Percentiles rank a stretch among this genome's conserved stretches.
Evolutionary conservation across 768 basidiomycete species (phyloP).

Genomic region (Collybia sp.): DNA sequence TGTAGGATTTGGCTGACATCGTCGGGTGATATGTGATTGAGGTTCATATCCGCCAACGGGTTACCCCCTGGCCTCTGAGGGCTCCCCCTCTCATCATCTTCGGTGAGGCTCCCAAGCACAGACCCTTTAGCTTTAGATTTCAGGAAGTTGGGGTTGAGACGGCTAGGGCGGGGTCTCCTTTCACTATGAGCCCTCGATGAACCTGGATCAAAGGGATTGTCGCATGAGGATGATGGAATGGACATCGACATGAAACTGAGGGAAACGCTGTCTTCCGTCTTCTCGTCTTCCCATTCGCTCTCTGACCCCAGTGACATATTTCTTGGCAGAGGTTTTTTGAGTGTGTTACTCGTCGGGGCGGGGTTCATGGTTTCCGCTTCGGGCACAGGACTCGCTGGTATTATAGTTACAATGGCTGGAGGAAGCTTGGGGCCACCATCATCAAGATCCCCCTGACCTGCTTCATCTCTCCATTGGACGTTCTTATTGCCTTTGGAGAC

Average conservation of each 20-base stretch:
- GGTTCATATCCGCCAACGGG: slow-evolving; percentile 64
- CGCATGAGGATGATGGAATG: slow-evolving; percentile 29
- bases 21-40: slow-evolving; percentile 42
- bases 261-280: slow-evolving; percentile 72
- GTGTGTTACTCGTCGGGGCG: slow-evolving; percentile 21
- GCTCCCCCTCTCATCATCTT: slow-evolving; percentile 58
- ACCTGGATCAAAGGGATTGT: slow-evolving; percentile 16
- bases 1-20: slow-evolving; percentile 23
- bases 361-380: slow-evolving; percentile 15
- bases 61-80: slow-evolving; percentile 27
- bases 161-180: slow-evolving; percentile 57
- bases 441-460: slow-evolving; percentile 75
- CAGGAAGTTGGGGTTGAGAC: slow-evolving; percentile 67
- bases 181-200: slow-evolving; percentile 23
- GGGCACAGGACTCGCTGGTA: slow-evolving; percentile 36
- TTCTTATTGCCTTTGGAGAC: slow-evolving; percentile 57
- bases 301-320: slow-evolving; percentile 60
- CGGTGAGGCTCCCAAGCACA: slow-evolving; percentile 59
- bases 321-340: slow-evolving; percentile 17
- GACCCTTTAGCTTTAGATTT: slow-evolving; percentile 43
- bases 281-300: slow-evolving; percentile 90
- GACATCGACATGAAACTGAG: slow-evolving; percentile 46
- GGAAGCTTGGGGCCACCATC: slow-evolving; percentile 43
- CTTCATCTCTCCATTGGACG: slow-evolving; percentile 87
- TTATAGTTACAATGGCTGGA: slow-evolving; percentile 31